phyloP scores from a whole-genome alignment of 1,139 yeast genomes.

The Yamadazyma oceani region DNA sequence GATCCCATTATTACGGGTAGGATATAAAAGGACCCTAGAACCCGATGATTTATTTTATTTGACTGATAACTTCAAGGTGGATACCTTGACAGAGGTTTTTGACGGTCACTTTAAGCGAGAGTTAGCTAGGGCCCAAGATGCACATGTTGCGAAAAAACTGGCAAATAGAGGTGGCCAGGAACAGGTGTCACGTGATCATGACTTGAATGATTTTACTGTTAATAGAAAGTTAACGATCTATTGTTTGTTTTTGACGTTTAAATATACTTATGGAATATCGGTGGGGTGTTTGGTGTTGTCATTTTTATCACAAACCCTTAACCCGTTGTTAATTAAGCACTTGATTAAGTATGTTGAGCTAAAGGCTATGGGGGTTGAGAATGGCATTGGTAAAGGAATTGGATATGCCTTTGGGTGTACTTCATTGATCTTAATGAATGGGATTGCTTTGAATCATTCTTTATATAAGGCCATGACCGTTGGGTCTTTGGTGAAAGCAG shows the following conservation, averaged over 20 bases:
- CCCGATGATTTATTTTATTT: slow-evolving; percentile 62
- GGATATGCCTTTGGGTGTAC: slow-evolving; percentile 39
- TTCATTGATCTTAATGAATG: slow-evolving; percentile 30
- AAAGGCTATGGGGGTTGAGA: slow-evolving; percentile 24
- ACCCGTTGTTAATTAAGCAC: slow-evolving; percentile 31
- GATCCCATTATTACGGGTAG: slow-evolving; percentile 55
- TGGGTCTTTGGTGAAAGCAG: slow-evolving; percentile 70
- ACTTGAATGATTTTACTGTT: slow-evolving; percentile 26
- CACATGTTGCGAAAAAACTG: slow-evolving; percentile 24
- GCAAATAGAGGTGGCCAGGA: slow-evolving; percentile 18
- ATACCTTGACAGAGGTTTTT: slow-evolving; percentile 35
- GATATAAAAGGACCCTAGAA: slow-evolving; percentile 66
- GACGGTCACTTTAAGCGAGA: slow-evolving; percentile 34
- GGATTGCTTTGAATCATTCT: slow-evolving; percentile 22
- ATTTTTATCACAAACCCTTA: slow-evolving; percentile 23
- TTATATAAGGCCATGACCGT: slow-evolving; percentile 29
- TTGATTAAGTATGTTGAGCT: slow-evolving; percentile 30
- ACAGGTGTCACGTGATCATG: slow-evolving; percentile 20
- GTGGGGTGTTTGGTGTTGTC: slow-evolving; percentile 22
- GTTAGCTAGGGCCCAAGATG: slow-evolving; percentile 24
- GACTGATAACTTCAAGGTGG: slow-evolving; percentile 53
- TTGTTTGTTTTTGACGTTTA: slow-evolving; percentile 32
- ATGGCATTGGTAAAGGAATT: slow-evolving; percentile 31
- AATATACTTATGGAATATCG: slow-evolving; percentile 25
- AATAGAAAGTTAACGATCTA: slow-evolving; percentile 18